Evolutionary conservation across 1,139 yeast genomes (phyloP), one percentile per base, ranked within the genome.

Genomic region (Hyphopichia pseudoburtonii): DNA sequence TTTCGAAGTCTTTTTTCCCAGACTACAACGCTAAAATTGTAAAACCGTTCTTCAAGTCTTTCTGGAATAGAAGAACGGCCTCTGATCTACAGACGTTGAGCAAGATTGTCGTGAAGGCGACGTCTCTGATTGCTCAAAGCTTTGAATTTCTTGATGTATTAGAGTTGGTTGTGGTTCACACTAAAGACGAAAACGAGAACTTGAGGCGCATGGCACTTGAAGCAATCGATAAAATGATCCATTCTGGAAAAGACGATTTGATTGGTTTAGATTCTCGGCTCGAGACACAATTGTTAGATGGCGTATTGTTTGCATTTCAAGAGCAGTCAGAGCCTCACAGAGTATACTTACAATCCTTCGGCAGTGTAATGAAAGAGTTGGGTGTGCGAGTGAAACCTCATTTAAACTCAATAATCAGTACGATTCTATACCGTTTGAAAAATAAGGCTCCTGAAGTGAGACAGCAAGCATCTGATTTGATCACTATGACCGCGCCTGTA

Each of bases 121-220:
- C 96, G 0, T 74, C 76, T 17, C 76, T 75, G 7, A 52, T 92
- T 24, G 80, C 96, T 0, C 68, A 71, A 28, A 82, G 78, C 48
- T 78, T 86, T 32, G 95, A 95, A 4, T 78, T 78, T 18, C 57
- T 80, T 8, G 77, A 70, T 34, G 70, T 86, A 21, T 62, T 90
- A 17, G 85, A 78, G 28, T 64, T 72, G 12, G 61, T 88, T 10
- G 67, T 86, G 3, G 60, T 64, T 4, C 78, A 73, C 7, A 62
- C 94, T 37, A 86, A 86, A 49, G 97, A 92, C 57, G 90, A 84
- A 39, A 80, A 92, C 14, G 96, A 87, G 52, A 80, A 84, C 2
- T 78, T 86, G 42, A 68, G 97, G 36, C 71, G 70, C 42, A 84
- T 92, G 95, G 82, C 88, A 1, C 78, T 85, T 5, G 90, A 83